These are phyloP conservation scores for Rubus parviflorus DNA, from an alignment of 306 rosid genomes.

Conservation along the genomic window DNA sequence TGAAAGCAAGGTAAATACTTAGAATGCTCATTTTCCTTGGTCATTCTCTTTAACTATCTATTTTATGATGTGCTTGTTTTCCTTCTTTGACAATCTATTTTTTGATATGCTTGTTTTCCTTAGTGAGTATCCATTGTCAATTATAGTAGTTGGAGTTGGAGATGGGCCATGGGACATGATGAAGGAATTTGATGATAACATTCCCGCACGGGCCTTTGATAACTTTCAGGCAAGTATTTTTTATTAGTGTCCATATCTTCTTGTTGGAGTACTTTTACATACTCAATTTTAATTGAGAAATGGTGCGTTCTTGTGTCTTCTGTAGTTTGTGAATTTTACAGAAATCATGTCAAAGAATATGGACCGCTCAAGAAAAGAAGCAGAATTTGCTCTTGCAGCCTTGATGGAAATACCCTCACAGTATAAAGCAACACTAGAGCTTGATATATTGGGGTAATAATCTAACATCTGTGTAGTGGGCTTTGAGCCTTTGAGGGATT, in stretches of 20 bases:
- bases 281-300: constrained; percentile 8
- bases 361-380: constrained; percentile 74
- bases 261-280: constrained; percentile 14
- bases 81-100: background rate
- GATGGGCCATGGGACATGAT: constrained; percentile 99
- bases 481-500: constrained; percentile 21
- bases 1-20: constrained; percentile 75
- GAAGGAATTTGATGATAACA: constrained; percentile 88
- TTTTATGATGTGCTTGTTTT: constrained; percentile 13
- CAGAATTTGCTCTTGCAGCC: constrained; percentile 84
- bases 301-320: constrained; percentile 18
- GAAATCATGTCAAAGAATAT: constrained; percentile 82
- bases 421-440: constrained; percentile 87
- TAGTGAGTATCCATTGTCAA: constrained; percentile 83
- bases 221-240: constrained; percentile 76
- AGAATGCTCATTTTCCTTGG: constrained; percentile 5
- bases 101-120: constrained; percentile 19
- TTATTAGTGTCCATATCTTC: constrained; percentile 14
- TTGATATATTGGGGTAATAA: constrained; percentile 72
- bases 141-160: constrained; percentile 91
- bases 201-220: constrained; percentile 90
- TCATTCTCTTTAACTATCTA: constrained; percentile 6
- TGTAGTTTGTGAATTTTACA: constrained; percentile 92
- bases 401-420: constrained; percentile 95
- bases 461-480: constrained; percentile 16